These are phyloP conservation scores for Alloteropsis angusta DNA, from an alignment of 202 grass and related monocot species.

Conservation along the genomic window DNA sequence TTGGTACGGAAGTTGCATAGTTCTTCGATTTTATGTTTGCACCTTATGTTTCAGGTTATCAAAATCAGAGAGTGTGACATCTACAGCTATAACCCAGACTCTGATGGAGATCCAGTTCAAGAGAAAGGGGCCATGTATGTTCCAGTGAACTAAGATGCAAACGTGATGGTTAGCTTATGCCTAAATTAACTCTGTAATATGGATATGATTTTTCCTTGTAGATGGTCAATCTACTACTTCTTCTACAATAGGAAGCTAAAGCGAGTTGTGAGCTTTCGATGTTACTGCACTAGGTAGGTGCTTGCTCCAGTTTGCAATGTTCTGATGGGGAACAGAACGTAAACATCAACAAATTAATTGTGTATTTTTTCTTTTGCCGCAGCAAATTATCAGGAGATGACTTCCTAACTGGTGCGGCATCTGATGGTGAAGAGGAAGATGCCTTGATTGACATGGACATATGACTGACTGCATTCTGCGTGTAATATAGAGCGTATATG, in stretches of 20 bases:
- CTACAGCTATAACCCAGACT: constrained; percentile 87
- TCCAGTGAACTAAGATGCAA: background rate
- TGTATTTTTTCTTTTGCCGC: background rate
- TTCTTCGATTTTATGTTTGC: background rate
- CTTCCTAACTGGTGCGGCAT: constrained; percentile 32
- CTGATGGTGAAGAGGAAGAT: constrained; percentile 71
- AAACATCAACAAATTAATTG: background rate
- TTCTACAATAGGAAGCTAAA: constrained; percentile 97
- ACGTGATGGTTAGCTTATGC: background rate
- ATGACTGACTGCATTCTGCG: constrained; percentile 32
- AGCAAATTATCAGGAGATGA: constrained; percentile 68
- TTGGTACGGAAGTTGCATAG: background rate
- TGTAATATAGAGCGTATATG: constrained; percentile 27
- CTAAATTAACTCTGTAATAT: constrained; percentile 14
- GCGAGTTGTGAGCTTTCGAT: constrained; percentile 80
- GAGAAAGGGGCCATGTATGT: constrained; percentile 95
- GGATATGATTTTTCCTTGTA: constrained; percentile 22
- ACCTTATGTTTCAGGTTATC: constrained; percentile 51
- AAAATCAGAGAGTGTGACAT: constrained; percentile 86
- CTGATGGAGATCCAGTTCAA: constrained; percentile 66
- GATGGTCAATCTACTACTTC: constrained; percentile 89
- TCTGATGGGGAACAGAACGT: background rate
- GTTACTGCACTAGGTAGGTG: constrained; percentile 71
- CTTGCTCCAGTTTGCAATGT: background rate
- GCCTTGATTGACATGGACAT: constrained; percentile 85